Evolutionary conservation across 2,329 filamentous ascomycete genomes (phyloP).

Genomic region (Leptographium wingfieldii): DNA sequence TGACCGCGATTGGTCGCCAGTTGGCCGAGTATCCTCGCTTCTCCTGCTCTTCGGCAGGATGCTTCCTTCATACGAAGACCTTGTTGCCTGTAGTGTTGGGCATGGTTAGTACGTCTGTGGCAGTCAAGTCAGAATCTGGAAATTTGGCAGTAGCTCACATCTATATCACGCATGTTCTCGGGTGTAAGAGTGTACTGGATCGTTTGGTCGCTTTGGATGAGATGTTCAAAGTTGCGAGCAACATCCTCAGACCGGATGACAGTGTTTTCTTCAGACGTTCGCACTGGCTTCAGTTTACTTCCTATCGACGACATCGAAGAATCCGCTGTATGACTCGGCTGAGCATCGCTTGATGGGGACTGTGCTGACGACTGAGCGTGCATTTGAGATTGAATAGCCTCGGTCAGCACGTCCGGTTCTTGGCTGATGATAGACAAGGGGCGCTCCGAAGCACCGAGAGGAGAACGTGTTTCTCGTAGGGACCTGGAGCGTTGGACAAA

Average conservation of each 20-base stretch:
- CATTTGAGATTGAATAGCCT: neutral
- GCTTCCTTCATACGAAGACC: slow-evolving; percentile 23
- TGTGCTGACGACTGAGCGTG: neutral
- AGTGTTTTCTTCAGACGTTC: slow-evolving; percentile 46
- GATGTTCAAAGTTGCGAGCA: slow-evolving; percentile 59
- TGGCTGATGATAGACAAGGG: neutral
- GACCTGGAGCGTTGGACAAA: neutral
- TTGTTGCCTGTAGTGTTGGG: slow-evolving; percentile 20
- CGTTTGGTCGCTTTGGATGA: slow-evolving; percentile 72
- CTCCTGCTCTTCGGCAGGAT: slow-evolving; percentile 29
- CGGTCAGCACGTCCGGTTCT: neutral
- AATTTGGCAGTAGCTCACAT: slow-evolving; percentile 36
- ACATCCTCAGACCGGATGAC: slow-evolving; percentile 41
- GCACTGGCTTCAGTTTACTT: slow-evolving; percentile 38
- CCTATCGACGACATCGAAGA: slow-evolving; percentile 38
- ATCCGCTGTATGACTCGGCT: slow-evolving; percentile 33
- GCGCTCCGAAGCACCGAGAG: neutral
- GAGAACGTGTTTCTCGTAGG: neutral
- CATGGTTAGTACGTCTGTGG: neutral
- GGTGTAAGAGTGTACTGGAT: slow-evolving; percentile 75
- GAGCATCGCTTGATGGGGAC: slow-evolving; percentile 3
- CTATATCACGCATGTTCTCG: slow-evolving; percentile 63
- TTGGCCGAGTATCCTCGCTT: slow-evolving; percentile 32
- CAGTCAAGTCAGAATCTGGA: neutral
- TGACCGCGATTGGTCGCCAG: slow-evolving; percentile 32